Base-by-base conservation (phyloP, 768 basidiomycete species). In the Panus rudis region DNA sequence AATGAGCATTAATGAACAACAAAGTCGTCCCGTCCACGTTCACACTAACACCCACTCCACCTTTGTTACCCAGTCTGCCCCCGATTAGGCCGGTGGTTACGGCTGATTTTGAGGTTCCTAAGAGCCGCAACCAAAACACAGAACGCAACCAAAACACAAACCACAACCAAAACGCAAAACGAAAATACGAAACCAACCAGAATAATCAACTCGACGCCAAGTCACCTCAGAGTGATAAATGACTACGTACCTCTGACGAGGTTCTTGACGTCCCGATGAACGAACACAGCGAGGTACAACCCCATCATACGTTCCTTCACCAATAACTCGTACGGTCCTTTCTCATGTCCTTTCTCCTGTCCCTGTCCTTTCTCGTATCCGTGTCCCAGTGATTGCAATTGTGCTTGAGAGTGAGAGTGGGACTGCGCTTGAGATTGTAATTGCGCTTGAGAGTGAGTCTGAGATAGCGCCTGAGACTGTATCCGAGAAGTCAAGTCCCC, bases 281-380 rank as follows among this genome's bases (percentile, higher is more conserved):
- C 71, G 55, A 82, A 90, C 4, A 90, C 60, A 4, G 84, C 76
- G 26, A 88, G 68, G 56, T 90, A 90, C 31, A 93, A 75, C 2
- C 90, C 90, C 86, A 97, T 84, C 65, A 97, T 71, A 23, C 93
- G 73, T 54, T 96, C 92, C 63, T 97, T 97, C 42, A 78, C 73
- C 10, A 94, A 68, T 20, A 93, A 71, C 49, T 87, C 73, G 56
- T 96, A 97, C 13, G 89, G 90, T 0, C 87, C 89, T 51, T 71
- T 71, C 42, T 71, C 64, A 13, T 62, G 59, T 22, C n/a, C n/a
- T n/a, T n/a, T n/a, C n/a, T n/a, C n/a, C n/a, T n/a, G n/a, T n/a
- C n/a, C n/a, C 72, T 70, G 44, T 70, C 74, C 1, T 64, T 57
- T 1, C 66, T 57, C 24, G 63, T 62, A 12, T 70, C 67, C 45